A percentile compares a stretch with the other conserved stretches of the same genome.
phyloP scores from a whole-genome alignment of 2,329 filamentous ascomycete genomes.

The Fusarium pilosicola region DNA sequence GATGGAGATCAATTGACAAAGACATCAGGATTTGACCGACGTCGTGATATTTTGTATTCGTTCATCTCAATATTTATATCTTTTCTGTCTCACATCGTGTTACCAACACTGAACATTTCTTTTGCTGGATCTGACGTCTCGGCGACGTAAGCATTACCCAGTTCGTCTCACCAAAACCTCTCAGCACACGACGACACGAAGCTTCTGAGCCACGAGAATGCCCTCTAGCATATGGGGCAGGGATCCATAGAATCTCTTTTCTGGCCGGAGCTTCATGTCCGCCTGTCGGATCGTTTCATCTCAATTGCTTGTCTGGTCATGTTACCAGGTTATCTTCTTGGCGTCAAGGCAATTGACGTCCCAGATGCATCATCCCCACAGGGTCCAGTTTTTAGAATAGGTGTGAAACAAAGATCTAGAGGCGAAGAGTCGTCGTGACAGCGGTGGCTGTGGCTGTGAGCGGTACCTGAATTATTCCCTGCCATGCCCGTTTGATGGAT shows the following conservation, averaged over 20 bases:
- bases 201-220: background rate
- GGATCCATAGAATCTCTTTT: background rate
- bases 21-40: background rate
- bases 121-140: conserved; percentile 9
- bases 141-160: conserved; percentile 20
- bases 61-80: background rate
- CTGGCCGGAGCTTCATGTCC: background rate
- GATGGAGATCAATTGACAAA: background rate
- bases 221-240: background rate
- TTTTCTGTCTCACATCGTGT: background rate
- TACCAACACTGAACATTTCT: background rate
- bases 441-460: background rate
- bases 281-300: background rate
- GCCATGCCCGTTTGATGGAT: background rate
- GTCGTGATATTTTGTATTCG: background rate
- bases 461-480: conserved; percentile 15
- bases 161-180: background rate
- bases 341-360: background rate
- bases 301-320: background rate
- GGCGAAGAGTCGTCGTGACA: background rate
- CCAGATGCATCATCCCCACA: background rate
- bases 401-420: background rate
- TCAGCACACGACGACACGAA: background rate
- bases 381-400: background rate
- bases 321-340: background rate